phyloP scores from a whole-genome alignment of 306 rosid species.

The Prunus armeniaca region DNA sequence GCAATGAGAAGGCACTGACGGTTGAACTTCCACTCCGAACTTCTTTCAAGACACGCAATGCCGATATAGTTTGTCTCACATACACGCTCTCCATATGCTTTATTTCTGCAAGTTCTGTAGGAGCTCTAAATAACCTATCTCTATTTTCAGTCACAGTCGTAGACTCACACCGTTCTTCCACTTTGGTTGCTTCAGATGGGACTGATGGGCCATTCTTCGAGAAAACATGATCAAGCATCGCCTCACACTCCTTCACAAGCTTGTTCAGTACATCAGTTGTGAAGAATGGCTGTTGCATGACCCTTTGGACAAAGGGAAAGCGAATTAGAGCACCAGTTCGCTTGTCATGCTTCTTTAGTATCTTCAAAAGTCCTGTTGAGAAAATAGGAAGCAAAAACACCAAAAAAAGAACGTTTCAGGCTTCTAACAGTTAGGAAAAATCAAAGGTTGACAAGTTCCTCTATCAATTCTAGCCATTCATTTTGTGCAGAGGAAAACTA shows the following conservation, averaged over 20 bases:
- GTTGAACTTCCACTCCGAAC: conserved; percentile 84
- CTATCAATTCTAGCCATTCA: not conserved
- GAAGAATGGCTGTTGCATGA: conserved; percentile 81
- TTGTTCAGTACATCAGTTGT: conserved; percentile 62
- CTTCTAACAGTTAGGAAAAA: not conserved
- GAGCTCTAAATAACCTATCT: conserved; percentile 38
- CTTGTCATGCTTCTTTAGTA: conserved; percentile 89
- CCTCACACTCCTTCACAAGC: conserved; percentile 80
- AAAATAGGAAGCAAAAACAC: not conserved
- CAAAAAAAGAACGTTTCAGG: not conserved
- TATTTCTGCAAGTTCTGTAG: conserved; percentile 66
- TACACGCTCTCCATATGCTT: conserved; percentile 64
- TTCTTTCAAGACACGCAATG: conserved; percentile 58
- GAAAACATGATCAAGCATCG: conserved; percentile 57
- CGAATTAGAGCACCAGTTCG: conserved; percentile 71
- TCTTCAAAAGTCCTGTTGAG: conserved; percentile 64
- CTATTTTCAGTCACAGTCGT: conserved; percentile 23
- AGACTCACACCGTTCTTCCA: conserved; percentile 37
- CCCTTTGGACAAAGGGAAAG: conserved; percentile 71
- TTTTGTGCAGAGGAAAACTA: not conserved
- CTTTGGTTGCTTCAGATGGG: conserved; percentile 28
- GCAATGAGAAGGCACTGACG: conserved; percentile 62
- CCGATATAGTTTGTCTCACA: conserved; percentile 55
- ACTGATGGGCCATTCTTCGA: conserved; percentile 35
- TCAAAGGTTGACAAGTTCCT: not conserved